Evolutionary conservation across 148 eudicot species (phyloP), one percentile per base, ranked within the genome.

Genomic region (Rhododendron vialii): DNA sequence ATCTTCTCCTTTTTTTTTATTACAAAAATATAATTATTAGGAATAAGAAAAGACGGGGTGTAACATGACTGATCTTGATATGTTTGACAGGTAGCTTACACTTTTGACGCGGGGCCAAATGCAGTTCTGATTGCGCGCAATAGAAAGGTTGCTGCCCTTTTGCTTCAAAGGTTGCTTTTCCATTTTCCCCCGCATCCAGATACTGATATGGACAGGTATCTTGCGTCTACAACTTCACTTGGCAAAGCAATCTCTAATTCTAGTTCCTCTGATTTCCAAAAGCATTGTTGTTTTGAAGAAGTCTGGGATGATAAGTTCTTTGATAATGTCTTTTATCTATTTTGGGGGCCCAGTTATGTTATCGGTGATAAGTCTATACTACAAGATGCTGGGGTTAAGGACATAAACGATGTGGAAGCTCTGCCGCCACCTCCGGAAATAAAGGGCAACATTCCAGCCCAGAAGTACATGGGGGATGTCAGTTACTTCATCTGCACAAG

Each of bases 401-500:
- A 91, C 24, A 88, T 88, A 88, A 94, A 91, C 43, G 95, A 95
- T 65, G 89, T 96, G 41, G 95, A 96, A 87, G 90, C 92, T 45
- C 87, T 96, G 84, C 59, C 93, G 28, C 90, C 91, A 35, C 99
- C 98, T 83, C 91, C 93, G 35, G 98, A 93, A 87, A 35, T 87
- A n/a, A 95, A 93, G 86, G 91, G 86, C 9, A 88, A 85, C 65
- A 50, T 63, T 30, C 85, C 92, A 13, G 59, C 92, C 83, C 93
- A 91, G 81, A 95, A 88, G 88, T 83, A 83, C 83, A 89, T 83
- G 36, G 99, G 99, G 69, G 98, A 95, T 50, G 95, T 96, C 51
- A 91, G 92, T 81, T 95, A 96, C 86, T 96, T 96, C 86, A 96
- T 96, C 87, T 96, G 98, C 89, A 96, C 99, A 78, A 92, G 91